Evolutionary conservation across 306 rosid species (phyloP).

Genomic region (Cicer yamashitae): DNA sequence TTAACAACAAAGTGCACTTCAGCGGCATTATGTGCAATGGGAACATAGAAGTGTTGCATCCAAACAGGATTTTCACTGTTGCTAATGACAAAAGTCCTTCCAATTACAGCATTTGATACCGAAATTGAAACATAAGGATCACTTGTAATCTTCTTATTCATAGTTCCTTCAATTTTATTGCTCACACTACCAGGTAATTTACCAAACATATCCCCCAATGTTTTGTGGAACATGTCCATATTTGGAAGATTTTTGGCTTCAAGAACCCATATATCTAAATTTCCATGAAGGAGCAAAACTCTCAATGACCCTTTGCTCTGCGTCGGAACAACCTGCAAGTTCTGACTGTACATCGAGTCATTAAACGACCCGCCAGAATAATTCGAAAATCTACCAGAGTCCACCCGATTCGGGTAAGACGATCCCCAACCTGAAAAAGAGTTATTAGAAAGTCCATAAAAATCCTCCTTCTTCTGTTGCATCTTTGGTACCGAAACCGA

Average conservation of each 20-base stretch:
- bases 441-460: conserved; percentile 62
- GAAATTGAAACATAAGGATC: conserved; percentile 89
- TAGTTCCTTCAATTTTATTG: conserved; percentile 73
- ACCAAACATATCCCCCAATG: conserved; percentile 73
- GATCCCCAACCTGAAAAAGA: conserved; percentile 69
- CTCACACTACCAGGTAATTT: conserved; percentile 72
- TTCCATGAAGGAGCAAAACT: conserved; percentile 87
- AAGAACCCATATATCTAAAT: conserved; percentile 83
- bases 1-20: conserved; percentile 90
- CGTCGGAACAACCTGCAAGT: conserved; percentile 66
- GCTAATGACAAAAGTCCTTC: conserved; percentile 91
- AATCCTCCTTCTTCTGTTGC: conserved; percentile 57
- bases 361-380: conserved; percentile 60
- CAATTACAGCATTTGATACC: conserved; percentile 75
- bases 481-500: conserved; percentile 59
- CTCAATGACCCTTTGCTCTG: conserved; percentile 77
- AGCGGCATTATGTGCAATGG: conserved; percentile 77
- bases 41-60: conserved; percentile 89
- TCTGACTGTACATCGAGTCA: conserved; percentile 60
- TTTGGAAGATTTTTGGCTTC: conserved; percentile 82
- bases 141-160: conserved; percentile 73
- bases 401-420: conserved; percentile 43
- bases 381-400: conserved; percentile 45
- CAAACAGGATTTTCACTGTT: conserved; percentile 83
- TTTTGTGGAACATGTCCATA: conserved; percentile 96